Conservation (phyloP, 2,329 filamentous ascomycete genomes). For the Chaetomium sp. region DNA sequence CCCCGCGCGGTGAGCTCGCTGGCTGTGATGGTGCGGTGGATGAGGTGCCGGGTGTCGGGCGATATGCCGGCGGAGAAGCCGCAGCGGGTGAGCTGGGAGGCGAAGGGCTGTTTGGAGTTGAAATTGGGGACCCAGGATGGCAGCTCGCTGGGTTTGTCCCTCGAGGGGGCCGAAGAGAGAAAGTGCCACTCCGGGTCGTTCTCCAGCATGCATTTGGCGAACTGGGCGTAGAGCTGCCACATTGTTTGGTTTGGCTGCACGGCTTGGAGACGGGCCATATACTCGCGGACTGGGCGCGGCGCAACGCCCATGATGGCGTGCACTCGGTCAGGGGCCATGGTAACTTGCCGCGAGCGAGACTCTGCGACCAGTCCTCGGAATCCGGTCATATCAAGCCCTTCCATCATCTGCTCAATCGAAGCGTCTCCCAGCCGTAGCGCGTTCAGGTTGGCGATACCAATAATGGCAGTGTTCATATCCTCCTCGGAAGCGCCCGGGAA, state of each 20-base stretch:
- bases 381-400: background rate
- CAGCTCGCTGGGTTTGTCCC: background rate
- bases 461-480: background rate
- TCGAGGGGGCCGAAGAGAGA: background rate
- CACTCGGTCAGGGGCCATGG: background rate
- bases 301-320: constrained; percentile 7
- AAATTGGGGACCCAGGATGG: constrained; percentile 4
- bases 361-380: background rate
- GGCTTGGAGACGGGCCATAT: background rate
- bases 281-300: background rate
- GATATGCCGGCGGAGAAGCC: constrained; percentile 3
- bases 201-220: constrained; percentile 7
- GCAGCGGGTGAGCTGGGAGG: background rate
- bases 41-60: background rate
- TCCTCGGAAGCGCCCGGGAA: background rate
- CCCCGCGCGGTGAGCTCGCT: constrained; percentile 1
- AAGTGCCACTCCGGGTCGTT: constrained; percentile 7
- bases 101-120: background rate
- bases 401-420: background rate
- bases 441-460: background rate
- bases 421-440: background rate
- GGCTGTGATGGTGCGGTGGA: background rate
- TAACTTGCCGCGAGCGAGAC: background rate
- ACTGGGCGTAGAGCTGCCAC: constrained; percentile 3
- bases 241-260: background rate